These are phyloP conservation scores for Suillus paluster DNA, from an alignment of 768 basidiomycete species.

Conservation along the genomic window DNA sequence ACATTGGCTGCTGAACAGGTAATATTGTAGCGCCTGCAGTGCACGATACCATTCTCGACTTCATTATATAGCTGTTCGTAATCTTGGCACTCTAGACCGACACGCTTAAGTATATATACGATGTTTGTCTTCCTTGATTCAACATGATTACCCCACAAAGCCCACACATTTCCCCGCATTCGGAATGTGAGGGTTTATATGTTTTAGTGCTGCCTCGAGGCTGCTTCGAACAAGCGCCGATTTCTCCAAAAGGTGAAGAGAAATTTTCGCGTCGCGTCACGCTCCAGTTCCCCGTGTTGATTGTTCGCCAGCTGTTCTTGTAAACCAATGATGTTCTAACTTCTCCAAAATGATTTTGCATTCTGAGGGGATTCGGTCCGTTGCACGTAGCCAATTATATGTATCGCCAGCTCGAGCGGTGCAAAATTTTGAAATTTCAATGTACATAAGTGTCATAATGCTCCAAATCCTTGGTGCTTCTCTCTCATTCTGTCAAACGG, in stretches of 20 bases:
- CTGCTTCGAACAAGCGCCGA: conserved; percentile 2
- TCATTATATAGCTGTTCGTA: conserved; percentile 19
- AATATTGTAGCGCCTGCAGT: not conserved
- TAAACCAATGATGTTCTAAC: not conserved
- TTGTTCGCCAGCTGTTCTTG: not conserved
- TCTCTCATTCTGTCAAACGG: not conserved
- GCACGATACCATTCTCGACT: conserved; percentile 11
- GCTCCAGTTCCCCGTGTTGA: not conserved
- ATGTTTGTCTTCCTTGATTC: not conserved
- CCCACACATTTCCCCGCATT: conserved; percentile 9
- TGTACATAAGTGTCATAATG: not conserved
- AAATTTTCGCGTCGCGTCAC: not conserved
- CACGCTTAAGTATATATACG: conserved; percentile 4
- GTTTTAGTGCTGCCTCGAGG: not conserved
- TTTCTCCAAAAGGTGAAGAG: not conserved
- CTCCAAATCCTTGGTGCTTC: not conserved
- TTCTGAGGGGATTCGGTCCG: not conserved
- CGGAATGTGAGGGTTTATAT: not conserved
- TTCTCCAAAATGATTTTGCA: not conserved
- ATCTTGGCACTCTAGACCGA: conserved; percentile 13
- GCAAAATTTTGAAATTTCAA: not conserved
- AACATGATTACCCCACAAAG: conserved; percentile 17
- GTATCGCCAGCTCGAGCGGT: not conserved
- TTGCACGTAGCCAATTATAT: not conserved
- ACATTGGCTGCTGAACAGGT: not conserved